A percentile compares a stretch with the other conserved stretches of the same genome.
These are phyloP conservation scores for Irpex sp. DNA, from an alignment of 1,284 basidiomycete species.

Conservation along the genomic window DNA sequence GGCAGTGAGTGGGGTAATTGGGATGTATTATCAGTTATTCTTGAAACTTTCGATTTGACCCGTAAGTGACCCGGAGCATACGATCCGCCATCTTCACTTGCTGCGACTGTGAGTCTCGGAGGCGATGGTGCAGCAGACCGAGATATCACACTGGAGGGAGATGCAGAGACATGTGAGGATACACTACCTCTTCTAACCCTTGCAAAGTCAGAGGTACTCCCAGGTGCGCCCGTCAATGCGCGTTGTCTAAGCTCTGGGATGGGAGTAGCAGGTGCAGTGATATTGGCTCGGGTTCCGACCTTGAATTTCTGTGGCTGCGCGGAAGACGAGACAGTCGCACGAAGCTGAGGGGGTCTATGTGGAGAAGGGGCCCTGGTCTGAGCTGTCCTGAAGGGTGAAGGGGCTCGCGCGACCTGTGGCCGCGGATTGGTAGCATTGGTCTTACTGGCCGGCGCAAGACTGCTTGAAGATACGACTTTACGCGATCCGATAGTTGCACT, in stretches of 20 bases:
- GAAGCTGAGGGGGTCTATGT: slow-evolving; percentile 31
- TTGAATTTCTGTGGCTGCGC: slow-evolving; percentile 44
- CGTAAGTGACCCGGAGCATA: slow-evolving; percentile 15
- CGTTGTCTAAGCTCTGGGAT: slow-evolving; percentile 26
- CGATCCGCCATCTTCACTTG: slow-evolving; percentile 21
- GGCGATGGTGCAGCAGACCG: slow-evolving; percentile 16
- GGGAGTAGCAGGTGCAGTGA: slow-evolving; percentile 20
- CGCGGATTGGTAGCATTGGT: slow-evolving; percentile 15
- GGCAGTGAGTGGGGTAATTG: slow-evolving; percentile 18
- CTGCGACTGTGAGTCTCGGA: slow-evolving; percentile 11
- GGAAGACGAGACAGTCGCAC: slow-evolving; percentile 13
- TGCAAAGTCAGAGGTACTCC: slow-evolving; percentile 10
- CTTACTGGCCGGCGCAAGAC: slow-evolving; percentile 16
- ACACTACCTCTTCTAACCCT: slow-evolving; percentile 24
- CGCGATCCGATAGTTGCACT: slow-evolving; percentile 42
- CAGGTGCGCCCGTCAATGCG: slow-evolving; percentile 19
- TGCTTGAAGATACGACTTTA: slow-evolving; percentile 33
- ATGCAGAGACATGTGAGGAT: slow-evolving; percentile 25
- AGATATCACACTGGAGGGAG: slow-evolving; percentile 9
- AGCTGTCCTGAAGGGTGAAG: slow-evolving; percentile 38
- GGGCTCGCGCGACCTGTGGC: slow-evolving; percentile 30
- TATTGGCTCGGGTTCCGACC: slow-evolving; percentile 31
- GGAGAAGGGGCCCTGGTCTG: slow-evolving; percentile 35
- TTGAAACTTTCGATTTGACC: slow-evolving; percentile 28
- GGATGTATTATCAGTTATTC: slow-evolving; percentile 16